Percentiles rank a stretch among this genome's conserved stretches.
phyloP scores from a whole-genome alignment of 352 stramenopile species.

The Globisporangium splendens region DNA sequence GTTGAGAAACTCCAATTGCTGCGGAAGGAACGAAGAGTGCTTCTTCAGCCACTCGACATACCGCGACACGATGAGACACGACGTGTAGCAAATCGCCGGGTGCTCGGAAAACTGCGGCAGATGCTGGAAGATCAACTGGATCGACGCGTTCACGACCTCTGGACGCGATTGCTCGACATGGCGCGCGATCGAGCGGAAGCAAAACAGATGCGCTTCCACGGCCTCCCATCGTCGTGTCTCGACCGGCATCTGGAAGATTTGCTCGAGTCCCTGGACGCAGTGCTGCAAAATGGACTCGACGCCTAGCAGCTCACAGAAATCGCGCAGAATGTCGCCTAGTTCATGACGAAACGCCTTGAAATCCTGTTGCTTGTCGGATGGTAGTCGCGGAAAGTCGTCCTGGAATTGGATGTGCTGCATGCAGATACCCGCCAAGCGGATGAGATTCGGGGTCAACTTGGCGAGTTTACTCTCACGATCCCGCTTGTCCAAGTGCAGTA shows the following conservation, averaged over 20 bases:
- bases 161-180: conserved; percentile 55
- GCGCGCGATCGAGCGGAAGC: conserved; percentile 77
- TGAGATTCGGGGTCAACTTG: conserved; percentile 48
- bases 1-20: conserved; percentile 70
- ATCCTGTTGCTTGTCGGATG: conserved; percentile 71
- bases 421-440: conserved; percentile 59
- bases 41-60: conserved; percentile 70
- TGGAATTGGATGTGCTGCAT: conserved; percentile 84
- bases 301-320: conserved; percentile 72
- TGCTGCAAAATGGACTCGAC: conserved; percentile 70
- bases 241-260: conserved; percentile 52
- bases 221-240: conserved; percentile 63
- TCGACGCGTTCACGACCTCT: conserved; percentile 27
- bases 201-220: conserved; percentile 80
- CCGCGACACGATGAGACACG: conserved; percentile 81
- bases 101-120: conserved; percentile 70
- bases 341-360: conserved; percentile 82
- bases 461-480: conserved; percentile 19
- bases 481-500: conserved; percentile 21
- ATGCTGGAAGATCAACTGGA: conserved; percentile 77
- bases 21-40: conserved; percentile 41
- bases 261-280: conserved; percentile 69
- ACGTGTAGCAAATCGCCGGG: conserved; percentile 81
- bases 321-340: conserved; percentile 75
- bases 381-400: conserved; percentile 58